Evolutionary conservation across 345 rosid genomes (phyloP).

Genomic region (Noccaea caerulescens): DNA sequence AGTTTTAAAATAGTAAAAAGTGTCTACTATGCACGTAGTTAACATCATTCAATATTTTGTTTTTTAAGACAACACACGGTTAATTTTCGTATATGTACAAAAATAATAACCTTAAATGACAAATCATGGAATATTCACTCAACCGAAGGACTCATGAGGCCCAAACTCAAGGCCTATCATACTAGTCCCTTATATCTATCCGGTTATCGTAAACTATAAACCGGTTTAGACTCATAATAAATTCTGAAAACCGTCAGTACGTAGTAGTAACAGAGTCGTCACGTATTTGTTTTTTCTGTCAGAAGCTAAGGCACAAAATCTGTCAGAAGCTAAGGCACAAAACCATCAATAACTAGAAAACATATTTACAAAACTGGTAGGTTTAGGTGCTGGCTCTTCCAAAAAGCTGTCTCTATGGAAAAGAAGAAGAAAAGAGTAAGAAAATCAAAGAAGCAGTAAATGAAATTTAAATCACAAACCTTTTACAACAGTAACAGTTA

Average conservation of each 20-base stretch:
- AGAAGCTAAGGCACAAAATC: conserved; percentile 21
- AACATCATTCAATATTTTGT: background rate
- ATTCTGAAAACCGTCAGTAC: background rate
- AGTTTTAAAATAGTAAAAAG: background rate
- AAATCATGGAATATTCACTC: background rate
- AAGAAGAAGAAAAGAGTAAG: conserved; percentile 28
- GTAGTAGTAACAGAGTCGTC: background rate
- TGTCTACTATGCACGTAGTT: background rate
- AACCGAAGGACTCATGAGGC: background rate
- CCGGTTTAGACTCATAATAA: background rate
- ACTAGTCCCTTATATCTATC: background rate
- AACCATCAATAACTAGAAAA: conserved; percentile 34
- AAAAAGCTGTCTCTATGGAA: conserved; percentile 39
- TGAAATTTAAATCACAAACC: conserved; percentile 1
- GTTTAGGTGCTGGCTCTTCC: conserved; percentile 3
- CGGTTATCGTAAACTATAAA: background rate
- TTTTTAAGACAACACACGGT: background rate
- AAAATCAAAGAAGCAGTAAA: conserved; percentile 38
- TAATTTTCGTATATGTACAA: background rate
- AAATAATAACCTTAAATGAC: background rate
- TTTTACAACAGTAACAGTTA: conserved; percentile 41
- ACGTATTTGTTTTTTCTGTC: background rate
- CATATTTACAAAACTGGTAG: conserved; percentile 21
- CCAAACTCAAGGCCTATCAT: background rate
- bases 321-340: conserved; percentile 18